Evolutionary conservation across 179 eudicot species (phyloP), one percentile per base, ranked within the genome.

Genomic region (Beta macrorhiza): DNA sequence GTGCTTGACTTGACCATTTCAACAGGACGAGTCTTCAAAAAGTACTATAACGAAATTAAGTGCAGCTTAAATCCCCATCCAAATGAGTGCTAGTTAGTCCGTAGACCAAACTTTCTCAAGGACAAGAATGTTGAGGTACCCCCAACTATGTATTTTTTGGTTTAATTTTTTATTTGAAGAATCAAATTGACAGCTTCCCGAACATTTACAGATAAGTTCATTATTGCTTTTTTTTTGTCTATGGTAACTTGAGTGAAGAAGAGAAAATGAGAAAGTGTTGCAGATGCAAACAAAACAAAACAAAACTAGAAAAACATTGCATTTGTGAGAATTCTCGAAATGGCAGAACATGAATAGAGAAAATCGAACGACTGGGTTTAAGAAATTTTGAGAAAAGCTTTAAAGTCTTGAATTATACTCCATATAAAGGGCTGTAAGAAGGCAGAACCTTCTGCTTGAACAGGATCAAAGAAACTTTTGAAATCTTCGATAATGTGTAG

Each of bases 221-320:
- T 15, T 49, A 64, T 77, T 63, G 5, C 22, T 8, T 20, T 49
- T 52, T 52, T 45, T 70, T 47, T 77, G 47, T 29, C 80, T 22
- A 51, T 22, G 72, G 64, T 65, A 47, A 51, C 79, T 76, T 37
- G 19, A 42, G 37, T 45, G 69, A 61, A 22, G 8, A 76, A 76
- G 79, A 76, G 79, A 76, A 47, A 59, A 76, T 12, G 55, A 61
- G 53, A 42, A 76, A 76, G 79, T 77, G 49, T 22, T 52, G 56
- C 62, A 77, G 49, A 22, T 49, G 15, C 69, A 65, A 65, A 15
- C 22, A 15, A 65, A 8, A 65, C 4, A 13, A 65, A 65, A 29
- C 32, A 65, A 20, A 5, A 61, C 9, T 17, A 17, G 25, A 5
- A 5, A 61, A 61, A 3, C 51, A 16, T 20, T 61, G 64, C 9